Conservation (phyloP, 2,329 filamentous ascomycete genomes). For the Alternaria ventricosa region DNA sequence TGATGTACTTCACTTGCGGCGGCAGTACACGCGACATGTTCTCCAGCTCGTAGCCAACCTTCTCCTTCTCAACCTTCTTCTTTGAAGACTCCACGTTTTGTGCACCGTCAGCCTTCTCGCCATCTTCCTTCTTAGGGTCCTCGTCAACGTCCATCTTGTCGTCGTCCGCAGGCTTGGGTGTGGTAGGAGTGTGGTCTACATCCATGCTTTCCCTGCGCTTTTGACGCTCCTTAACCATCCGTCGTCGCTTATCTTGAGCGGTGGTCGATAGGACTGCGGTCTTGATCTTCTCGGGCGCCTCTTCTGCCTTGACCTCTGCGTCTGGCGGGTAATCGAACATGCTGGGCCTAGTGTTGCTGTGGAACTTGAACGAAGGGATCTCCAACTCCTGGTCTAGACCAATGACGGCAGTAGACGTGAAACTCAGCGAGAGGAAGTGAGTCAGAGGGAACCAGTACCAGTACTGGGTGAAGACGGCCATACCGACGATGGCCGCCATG, state of each 20-base stretch:
- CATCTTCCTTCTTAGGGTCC: slow-evolving; percentile 53
- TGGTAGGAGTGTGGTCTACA: slow-evolving; percentile 78
- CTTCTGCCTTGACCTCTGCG: slow-evolving; percentile 92
- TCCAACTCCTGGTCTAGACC: slow-evolving; percentile 93
- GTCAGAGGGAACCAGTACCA: slow-evolving; percentile 99
- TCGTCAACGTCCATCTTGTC: slow-evolving; percentile 86
- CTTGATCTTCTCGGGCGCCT: slow-evolving; percentile 90
- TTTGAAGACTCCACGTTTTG: slow-evolving; percentile 66
- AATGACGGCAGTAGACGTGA: slow-evolving; percentile 96
- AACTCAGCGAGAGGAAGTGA: slow-evolving; percentile 94
- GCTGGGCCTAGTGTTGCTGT: slow-evolving; percentile 92
- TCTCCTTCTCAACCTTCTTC: slow-evolving; percentile 95
- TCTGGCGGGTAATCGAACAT: slow-evolving; percentile 98
- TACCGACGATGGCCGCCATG: slow-evolving; percentile 97
- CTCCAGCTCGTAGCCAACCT: slow-evolving; percentile 92
- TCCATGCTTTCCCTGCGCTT: slow-evolving; percentile 95
- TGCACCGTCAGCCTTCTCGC: slow-evolving; percentile 60
- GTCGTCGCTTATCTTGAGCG: slow-evolving; percentile 92
- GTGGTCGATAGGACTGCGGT: slow-evolving; percentile 96
- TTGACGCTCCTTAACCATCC: slow-evolving; percentile 91
- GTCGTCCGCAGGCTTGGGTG: slow-evolving; percentile 68
- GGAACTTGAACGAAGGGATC: slow-evolving; percentile 92
- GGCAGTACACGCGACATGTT: slow-evolving; percentile 97
- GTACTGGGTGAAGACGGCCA: slow-evolving; percentile 98
- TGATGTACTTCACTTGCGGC: slow-evolving; percentile 92